Evolutionary conservation across 352 stramenopile species (phyloP).

Genomic region (Pythium folliculosum): DNA sequence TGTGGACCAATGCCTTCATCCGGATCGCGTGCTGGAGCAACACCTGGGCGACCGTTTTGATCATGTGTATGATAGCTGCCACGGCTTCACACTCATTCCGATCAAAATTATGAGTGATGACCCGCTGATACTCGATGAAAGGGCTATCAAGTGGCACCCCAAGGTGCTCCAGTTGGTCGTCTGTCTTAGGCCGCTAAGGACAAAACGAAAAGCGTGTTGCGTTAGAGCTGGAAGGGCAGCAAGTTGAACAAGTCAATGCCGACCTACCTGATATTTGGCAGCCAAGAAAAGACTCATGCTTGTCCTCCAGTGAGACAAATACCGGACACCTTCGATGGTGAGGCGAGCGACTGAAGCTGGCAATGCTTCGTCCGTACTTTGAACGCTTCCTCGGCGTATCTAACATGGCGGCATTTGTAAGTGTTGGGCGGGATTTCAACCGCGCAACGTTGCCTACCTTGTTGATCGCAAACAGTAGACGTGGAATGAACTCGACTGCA

Average conservation of each 20-base stretch:
- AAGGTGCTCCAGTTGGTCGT: conserved; percentile 31
- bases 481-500: conserved; percentile 40
- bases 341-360: conserved; percentile 5
- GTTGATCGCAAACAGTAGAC: conserved; percentile 44
- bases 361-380: neutral
- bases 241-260: neutral
- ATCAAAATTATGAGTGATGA: conserved; percentile 75
- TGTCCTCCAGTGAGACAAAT: conserved; percentile 25
- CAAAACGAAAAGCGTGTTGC: neutral
- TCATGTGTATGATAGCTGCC: conserved; percentile 58
- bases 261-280: conserved; percentile 24
- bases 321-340: conserved; percentile 21
- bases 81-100: conserved; percentile 58
- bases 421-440: neutral
- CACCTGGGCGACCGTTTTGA: conserved; percentile 66
- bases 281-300: conserved; percentile 25
- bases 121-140: conserved; percentile 66
- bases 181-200: conserved; percentile 37
- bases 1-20: conserved; percentile 48
- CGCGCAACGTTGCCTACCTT: conserved; percentile 27
- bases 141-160: conserved; percentile 34
- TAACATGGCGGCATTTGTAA: neutral
- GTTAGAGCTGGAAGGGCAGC: neutral
- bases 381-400: neutral
- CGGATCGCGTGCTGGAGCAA: conserved; percentile 36